Conservation (phyloP, 257 asterid genomes). For the Solanum chilense region DNA sequence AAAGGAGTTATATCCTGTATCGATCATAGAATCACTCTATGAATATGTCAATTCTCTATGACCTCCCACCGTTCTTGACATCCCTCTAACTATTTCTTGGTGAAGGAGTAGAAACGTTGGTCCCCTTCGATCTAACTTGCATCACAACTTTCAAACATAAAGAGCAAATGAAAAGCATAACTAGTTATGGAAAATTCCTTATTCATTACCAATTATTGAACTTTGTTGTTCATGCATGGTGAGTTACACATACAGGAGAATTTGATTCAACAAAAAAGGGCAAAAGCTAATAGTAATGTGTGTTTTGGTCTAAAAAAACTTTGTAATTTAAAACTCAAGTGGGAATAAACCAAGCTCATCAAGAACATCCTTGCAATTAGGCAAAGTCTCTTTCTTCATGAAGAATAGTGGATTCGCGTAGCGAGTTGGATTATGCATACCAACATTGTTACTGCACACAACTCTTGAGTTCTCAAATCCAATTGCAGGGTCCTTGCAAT, state of each 20-base stretch:
- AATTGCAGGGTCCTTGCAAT: slow-evolving; percentile 12
- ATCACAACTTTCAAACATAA: neutral
- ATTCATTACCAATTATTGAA: neutral
- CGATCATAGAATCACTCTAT: no score
- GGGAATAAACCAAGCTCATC: slow-evolving; percentile 7
- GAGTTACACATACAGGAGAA: neutral
- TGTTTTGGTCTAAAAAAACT: neutral
- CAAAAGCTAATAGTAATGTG: neutral
- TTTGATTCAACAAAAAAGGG: neutral
- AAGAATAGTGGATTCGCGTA: slow-evolving; percentile 33
- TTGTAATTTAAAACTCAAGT: neutral
- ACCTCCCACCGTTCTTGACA: no score
- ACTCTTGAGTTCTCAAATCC: slow-evolving; percentile 11
- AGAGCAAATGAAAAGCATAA: neutral
- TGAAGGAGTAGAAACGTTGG: no score
- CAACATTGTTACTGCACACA: slow-evolving; percentile 17
- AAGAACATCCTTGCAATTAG: slow-evolving; percentile 10
- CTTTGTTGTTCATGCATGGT: neutral
- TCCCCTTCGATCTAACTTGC: no score
- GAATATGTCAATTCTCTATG: no score
- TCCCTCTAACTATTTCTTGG: no score
- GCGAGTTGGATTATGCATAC: slow-evolving; percentile 6
- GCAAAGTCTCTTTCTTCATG: neutral
- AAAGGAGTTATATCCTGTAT: no score
- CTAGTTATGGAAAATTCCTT: neutral